Base-by-base conservation (phyloP, 2,329 filamentous ascomycete genomes). In the Alternaria metachromatica region DNA sequence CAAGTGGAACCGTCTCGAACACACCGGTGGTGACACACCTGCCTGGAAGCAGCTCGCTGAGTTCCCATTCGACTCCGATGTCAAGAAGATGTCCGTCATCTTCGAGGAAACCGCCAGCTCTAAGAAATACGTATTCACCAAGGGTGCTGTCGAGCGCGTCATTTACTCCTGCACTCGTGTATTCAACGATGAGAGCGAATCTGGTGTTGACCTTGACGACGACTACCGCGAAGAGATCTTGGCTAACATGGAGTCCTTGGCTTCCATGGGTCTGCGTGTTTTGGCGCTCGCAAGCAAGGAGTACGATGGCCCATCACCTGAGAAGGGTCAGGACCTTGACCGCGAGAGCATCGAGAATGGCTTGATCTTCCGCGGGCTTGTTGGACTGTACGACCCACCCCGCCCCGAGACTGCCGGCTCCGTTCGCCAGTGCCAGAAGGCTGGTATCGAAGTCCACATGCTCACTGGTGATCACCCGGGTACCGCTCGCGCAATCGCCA, bases 341-440 rank as follows among this genome's bases (percentile, higher is more conserved):
- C 90, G 93, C 2, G 80, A 82, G 12, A 82, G 85, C 4, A 85
- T 94, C 9, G 93, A 96, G 75, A 82, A 84, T 44, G 84, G 87
- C 33, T 86, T 97, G 23, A 86, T 84, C 2, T 91, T 97, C 66
- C 87, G 92, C 15, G 94, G 94, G 11, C 85, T 97, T 10, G 89
- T 91, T 54, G 93, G 92, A 62, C 90, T 96, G 64, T 95, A 96
- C 76, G 93, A 96, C 69, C 93, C 93, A 5, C 93, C 93, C 49
- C 91, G 93, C 2, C 88, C 88, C 4, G 93, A 96, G 80, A 93
- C 93, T 1, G 91, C 90, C 15, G 86, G 75, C 57, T 78, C 82
- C 21, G 82, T 84, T 53, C 70, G 69, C 7, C 71, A 72, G 33
- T 75, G 75, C 58, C 68, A 72, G 48, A 70, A 73, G 50, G 75